Evolutionary conservation across 1,284 basidiomycete species (phyloP).

Genomic region (Cryptococcus wingfieldii): DNA sequence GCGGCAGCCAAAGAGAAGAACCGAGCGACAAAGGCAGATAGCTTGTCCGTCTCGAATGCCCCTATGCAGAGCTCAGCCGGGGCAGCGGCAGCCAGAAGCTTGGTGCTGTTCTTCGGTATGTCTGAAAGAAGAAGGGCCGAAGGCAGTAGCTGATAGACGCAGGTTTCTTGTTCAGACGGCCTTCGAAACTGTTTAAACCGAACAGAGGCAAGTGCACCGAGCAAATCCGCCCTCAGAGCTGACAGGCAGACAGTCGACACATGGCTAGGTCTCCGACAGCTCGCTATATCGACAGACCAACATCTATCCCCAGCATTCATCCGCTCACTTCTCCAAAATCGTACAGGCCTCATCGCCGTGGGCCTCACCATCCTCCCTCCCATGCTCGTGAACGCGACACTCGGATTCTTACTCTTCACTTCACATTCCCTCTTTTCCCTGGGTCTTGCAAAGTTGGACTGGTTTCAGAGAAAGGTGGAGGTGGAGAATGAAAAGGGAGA

Average conservation of each 20-base stretch:
- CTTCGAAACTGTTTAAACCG: constrained; percentile 46
- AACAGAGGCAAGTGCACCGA: constrained; percentile 34
- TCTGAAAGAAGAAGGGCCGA: background rate
- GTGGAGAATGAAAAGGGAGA: constrained; percentile 3
- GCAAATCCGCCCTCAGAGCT: background rate
- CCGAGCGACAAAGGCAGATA: constrained; percentile 3
- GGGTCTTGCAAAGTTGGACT: constrained; percentile 35
- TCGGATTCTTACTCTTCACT: constrained; percentile 47
- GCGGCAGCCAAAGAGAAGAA: constrained; percentile 5
- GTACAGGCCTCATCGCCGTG: constrained; percentile 25
- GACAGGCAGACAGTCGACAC: constrained; percentile 38
- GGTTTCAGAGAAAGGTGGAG: constrained; percentile 26
- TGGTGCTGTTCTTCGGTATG: constrained; percentile 44
- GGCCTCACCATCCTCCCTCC: constrained; percentile 40
- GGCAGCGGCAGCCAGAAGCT: constrained; percentile 42
- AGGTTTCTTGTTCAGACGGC: constrained; percentile 47
- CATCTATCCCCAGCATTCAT: constrained; percentile 43
- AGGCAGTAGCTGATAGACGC: background rate
- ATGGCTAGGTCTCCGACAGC: constrained; percentile 42
- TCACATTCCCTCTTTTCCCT: constrained; percentile 46
- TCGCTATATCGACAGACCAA: constrained; percentile 45
- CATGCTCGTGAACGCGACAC: constrained; percentile 43
- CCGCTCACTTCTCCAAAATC: constrained; percentile 33
- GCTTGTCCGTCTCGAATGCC: constrained; percentile 24
- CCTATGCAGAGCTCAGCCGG: constrained; percentile 27